Base-by-base conservation (phyloP, 2,329 filamentous ascomycete species). In the Peltaster fructicola region DNA sequence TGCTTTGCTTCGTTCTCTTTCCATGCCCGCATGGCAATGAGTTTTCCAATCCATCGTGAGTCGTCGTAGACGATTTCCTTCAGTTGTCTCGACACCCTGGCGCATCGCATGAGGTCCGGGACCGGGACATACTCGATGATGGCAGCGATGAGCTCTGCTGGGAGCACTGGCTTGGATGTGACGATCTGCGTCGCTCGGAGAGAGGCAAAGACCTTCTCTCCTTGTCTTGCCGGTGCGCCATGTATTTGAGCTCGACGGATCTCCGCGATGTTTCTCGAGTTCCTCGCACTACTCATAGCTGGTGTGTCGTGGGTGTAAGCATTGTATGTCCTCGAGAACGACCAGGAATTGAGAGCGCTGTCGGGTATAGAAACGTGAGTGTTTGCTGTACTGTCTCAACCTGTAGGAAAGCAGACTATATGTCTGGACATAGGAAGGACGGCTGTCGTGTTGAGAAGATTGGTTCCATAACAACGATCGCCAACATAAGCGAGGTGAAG, bases 21-120 rank as follows among this genome's bases (percentile, higher is more conserved):
- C 88, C 88, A 98, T 37, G 78, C 76, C 2, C 75, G 79, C 72
- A 98, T 92, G 30, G 65, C 72, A 47, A 77, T 77, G 27, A 98
- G 54, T 34, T 79, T 68, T 35, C 79, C 71, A 18, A 95, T 77
- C 88, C 88, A 98, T 56, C 85, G 68, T 24, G 82, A 80, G 51
- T 98, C 88, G 50, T 98, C 88, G 53, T 95, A 98, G 3, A 93
- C 84, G 84, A 98, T 98, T 54, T 98, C 88, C 46, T 77, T 75
- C 64, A 95, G 69, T 32, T 80, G 77, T 45, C 69, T 76, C 30
- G 81, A 92, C 13, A 78, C 73, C 34, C 75, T 73, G 21, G 88
- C 85, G 46, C 81, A 85, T 38, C 72, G 70, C 47, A 95, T 67
- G 42, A 91, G 73, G 50, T 93, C 85, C 31, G 74, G 59, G 14